Evolutionary conservation across 495 filamentous ascomycete species (phyloP).

Genomic region (Gamarada debralockiae): DNA sequence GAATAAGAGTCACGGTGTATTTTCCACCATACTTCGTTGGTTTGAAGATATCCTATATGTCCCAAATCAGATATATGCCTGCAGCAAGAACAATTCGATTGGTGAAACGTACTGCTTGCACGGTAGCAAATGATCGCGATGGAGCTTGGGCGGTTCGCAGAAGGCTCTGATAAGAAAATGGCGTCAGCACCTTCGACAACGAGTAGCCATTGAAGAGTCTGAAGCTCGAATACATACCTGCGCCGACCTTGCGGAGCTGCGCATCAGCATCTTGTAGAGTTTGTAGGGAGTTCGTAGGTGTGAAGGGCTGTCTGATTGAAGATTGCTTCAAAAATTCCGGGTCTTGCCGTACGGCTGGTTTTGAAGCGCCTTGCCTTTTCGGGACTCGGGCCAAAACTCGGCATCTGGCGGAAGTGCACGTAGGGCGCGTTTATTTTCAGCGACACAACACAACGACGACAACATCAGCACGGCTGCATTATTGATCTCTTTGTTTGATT

Average conservation of each 20-base stretch:
- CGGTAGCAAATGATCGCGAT: slow-evolving; percentile 60
- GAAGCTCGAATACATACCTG: slow-evolving; percentile 29
- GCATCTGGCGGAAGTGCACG: too few species aligned
- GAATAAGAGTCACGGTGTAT: slow-evolving; percentile 98
- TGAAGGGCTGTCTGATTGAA: background rate
- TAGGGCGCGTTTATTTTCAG: background rate
- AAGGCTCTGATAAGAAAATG: slow-evolving; percentile 42
- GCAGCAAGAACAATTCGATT: background rate
- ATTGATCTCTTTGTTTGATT: too few species aligned
- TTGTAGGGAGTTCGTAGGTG: slow-evolving; percentile 5
- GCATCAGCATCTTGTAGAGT: slow-evolving; percentile 52
- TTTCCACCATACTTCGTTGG: slow-evolving; percentile 99
- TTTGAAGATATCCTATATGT: slow-evolving; percentile 75
- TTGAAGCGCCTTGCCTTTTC: too few species aligned
- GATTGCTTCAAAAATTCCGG: background rate
- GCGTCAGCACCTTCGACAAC: slow-evolving; percentile 20
- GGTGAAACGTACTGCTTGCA: slow-evolving; percentile 52
- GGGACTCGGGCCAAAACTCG: too few species aligned
- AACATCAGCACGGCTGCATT: too few species aligned
- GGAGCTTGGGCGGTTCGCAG: slow-evolving; percentile 43
- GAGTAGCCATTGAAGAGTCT: slow-evolving; percentile 17
- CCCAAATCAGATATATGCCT: background rate
- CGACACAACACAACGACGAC: too few species aligned
- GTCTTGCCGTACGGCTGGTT: background rate
- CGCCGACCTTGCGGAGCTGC: slow-evolving; percentile 49